Evolutionary conservation across 1,284 basidiomycete species (phyloP), one percentile per base, ranked within the genome.

Genomic region (Moesziomyces antarcticus): DNA sequence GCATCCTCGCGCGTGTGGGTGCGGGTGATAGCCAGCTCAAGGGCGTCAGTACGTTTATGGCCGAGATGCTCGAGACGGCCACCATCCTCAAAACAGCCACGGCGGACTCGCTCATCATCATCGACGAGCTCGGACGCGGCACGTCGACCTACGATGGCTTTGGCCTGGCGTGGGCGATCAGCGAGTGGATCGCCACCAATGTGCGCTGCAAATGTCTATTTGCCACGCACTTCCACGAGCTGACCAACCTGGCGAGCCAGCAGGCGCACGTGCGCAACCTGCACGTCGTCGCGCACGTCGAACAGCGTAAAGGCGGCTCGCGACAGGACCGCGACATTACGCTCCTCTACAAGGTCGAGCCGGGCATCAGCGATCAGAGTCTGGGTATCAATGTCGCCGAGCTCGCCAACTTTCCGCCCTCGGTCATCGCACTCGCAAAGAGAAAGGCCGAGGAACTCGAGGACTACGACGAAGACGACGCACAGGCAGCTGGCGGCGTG

Each of bases 101-200:
- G 0, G 90, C 90, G 73, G 91, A 99, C 85, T 97, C 94, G 1
- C 86, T 99, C 44, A 92, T 99, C 74, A 97, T 99, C 82, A 99
- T 99, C 58, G 97, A 99, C 84, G 97, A 99, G 85, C 89, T 99
- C 0, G 96, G 96, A 33, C 88, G 96, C 86, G 96, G 95, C n/a
- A 99, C 97, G 1, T 97, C 94, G 0, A 99, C 97, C 0, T 97
- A 97, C 79, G 97, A 99, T 84, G 97, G 97, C 1, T 99, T 99
- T 80, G 97, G 97, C 13, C 88, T 99, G 1, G 97, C 97, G 0
- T 99, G 96, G 95, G 94, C 96, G 1, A 99, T 99, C 76, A 96
- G 93, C 35, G 97, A 99, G 50, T 92, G 96, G 82, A 97, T 99
- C 70, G 93, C 94, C 1, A 92, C 91, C 2, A 88, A 93, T 73